phyloP scores from a whole-genome alignment of 2,329 filamentous ascomycete genomes.

The Stachybotrys chartarum region DNA sequence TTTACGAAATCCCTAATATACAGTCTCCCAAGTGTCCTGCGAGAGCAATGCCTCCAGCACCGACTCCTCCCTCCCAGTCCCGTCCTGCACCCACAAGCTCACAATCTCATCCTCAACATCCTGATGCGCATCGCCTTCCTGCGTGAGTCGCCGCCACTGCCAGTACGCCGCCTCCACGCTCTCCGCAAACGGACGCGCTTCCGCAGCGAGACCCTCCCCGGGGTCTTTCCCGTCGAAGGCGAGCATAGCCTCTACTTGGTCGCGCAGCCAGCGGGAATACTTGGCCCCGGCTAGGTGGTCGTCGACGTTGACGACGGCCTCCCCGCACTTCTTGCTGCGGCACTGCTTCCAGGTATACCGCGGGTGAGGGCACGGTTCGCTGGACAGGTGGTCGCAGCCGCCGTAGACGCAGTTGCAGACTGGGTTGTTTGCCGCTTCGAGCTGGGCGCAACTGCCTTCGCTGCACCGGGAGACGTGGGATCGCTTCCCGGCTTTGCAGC shows the following conservation, averaged over 20 bases:
- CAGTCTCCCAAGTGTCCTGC: neutral
- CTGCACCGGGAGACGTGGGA: conserved; percentile 22
- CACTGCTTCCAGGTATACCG: conserved; percentile 6
- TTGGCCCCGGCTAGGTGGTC: conserved; percentile 13
- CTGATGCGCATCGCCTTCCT: conserved; percentile 21
- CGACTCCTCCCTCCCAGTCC: neutral
- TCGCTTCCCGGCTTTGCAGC: conserved; percentile 12
- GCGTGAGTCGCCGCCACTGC: conserved; percentile 20
- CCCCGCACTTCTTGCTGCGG: conserved; percentile 11
- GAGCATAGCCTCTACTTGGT: conserved; percentile 16
- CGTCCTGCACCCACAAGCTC: neutral
- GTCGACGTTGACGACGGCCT: conserved; percentile 22
- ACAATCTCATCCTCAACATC: conserved; percentile 19
- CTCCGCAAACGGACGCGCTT: conserved; percentile 6
- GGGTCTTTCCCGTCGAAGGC: conserved; percentile 10
- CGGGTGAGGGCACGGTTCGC: conserved; percentile 5
- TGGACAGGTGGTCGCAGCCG: conserved; percentile 13
- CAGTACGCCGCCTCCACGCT: conserved; percentile 16
- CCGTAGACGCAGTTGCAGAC: conserved; percentile 13
- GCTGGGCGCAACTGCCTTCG: conserved; percentile 18
- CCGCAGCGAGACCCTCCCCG: neutral
- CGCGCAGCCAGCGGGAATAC: conserved; percentile 18
- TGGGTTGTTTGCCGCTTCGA: conserved; percentile 2
- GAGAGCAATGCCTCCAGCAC: neutral
- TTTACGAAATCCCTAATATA: neutral